Base-by-base conservation (phyloP, 2,329 filamentous ascomycete genomes). In the Biscogniauxia sp. region DNA sequence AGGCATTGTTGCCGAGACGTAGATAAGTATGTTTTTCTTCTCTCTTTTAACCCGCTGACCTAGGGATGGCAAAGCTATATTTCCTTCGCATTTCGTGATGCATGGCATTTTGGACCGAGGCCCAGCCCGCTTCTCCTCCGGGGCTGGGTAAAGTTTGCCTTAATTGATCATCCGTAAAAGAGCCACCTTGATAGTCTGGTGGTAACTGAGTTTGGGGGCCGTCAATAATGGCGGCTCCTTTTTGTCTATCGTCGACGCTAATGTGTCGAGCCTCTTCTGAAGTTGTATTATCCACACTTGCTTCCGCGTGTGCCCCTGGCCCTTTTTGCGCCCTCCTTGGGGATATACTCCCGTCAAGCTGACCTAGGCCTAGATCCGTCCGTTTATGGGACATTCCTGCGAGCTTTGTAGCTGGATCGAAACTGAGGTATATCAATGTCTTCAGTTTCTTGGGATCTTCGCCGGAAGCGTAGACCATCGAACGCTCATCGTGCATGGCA, bases 361-460 rank as follows among this genome's bases (percentile, higher is more conserved):
- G 66, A 19, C 68, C 66, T 3, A 64, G 66, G n/a, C 68, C 66
- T 4, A 63, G 25, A 20, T 70, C 53, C 23, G 56, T 61, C 9
- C 64, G 61, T 1, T 64, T 62, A 28, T 62, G 65, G 20, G 59
- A 37, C 68, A 70, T 72, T 1, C 65, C 66, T 7, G 59, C 37
- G 8, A 74, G 62, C 28, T 55, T 68, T 1, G 64, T 60, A 5
- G 69, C 64, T 1, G 72, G 71, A 32, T 74, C 72, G 25, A 74
- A 74, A 17, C 68, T 68, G 4, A 73, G 11, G 20, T 68, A 68
- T 6, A 73, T 61, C 56, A 74, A 56, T 7, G 59, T 60, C 23
- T 72, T 69, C 2, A 66, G 57, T 3, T 62, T 61, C 11, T 64
- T 65, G 1, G 59, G 51, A 20, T 56, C 56, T 5, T 65, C 62